Percentiles rank a stretch among this genome's conserved stretches.
These are phyloP conservation scores for Nowakowskiella sp. DNA, from an alignment of 192 early-diverging fungal genomes.

Conservation along the genomic window DNA sequence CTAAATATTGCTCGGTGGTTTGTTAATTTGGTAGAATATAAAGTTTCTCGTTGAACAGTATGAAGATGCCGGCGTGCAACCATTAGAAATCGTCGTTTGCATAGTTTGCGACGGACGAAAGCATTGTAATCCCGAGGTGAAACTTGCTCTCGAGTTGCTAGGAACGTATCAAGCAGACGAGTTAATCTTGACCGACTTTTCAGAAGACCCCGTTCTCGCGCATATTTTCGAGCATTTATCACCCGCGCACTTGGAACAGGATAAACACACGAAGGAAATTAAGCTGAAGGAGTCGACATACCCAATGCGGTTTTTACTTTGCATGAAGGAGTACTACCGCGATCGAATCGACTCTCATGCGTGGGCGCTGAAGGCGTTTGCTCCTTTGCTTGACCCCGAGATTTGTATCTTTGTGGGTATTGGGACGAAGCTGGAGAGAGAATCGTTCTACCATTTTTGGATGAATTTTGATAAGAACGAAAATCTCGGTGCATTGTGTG, in stretches of 20 bases:
- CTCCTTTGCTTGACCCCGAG: too few species aligned
- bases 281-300: neutral
- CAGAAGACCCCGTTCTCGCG: neutral
- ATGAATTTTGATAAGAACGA: conserved; percentile 45
- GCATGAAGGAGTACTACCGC: conserved; percentile 8
- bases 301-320: conserved; percentile 1
- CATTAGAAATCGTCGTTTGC: conserved; percentile 2
- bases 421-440: conserved; percentile 41
- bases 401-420: conserved; percentile 50
- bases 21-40: too few species aligned
- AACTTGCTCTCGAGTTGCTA: conserved; percentile 4
- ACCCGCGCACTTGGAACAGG: neutral
- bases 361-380: too few species aligned
- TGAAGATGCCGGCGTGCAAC: neutral
- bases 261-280: neutral
- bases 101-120: conserved; percentile 4
- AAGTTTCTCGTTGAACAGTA: neutral
- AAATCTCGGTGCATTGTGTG: conserved; percentile 51
- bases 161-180: conserved; percentile 2
- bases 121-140: neutral
- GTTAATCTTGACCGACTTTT: conserved; percentile 7
- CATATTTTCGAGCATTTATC: conserved; percentile 2
- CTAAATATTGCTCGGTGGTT: too few species aligned
- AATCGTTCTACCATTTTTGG: conserved; percentile 44
- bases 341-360: too few species aligned